phyloP scores from a whole-genome alignment of 2,329 filamentous ascomycete species.

The Colletotrichum gigasporum region DNA sequence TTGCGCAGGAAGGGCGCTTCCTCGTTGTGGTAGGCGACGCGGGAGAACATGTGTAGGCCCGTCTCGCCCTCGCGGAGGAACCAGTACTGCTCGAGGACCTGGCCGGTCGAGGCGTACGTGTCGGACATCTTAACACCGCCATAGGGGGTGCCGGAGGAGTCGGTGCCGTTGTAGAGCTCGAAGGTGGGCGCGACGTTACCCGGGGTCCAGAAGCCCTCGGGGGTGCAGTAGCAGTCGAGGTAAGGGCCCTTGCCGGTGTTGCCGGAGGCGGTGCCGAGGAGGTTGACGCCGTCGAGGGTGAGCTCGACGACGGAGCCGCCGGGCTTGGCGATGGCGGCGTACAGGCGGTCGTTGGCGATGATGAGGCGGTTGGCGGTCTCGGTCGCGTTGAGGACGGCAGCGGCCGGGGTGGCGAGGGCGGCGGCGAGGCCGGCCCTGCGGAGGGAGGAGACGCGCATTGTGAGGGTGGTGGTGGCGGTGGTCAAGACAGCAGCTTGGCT shows the following conservation, averaged over 20 bases:
- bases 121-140: conserved; percentile 66
- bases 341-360: conserved; percentile 49
- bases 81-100: conserved; percentile 69
- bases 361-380: conserved; percentile 44
- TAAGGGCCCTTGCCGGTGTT: conserved; percentile 61
- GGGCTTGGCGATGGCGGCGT: conserved; percentile 47
- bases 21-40: conserved; percentile 64
- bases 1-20: conserved; percentile 62
- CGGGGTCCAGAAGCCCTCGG: conserved; percentile 64
- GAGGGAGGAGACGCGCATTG: conserved; percentile 15
- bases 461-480: not conserved
- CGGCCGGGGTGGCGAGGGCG: conserved; percentile 20
- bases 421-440: conserved; percentile 8
- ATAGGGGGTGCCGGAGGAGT: conserved; percentile 58
- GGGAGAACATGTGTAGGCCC: conserved; percentile 66
- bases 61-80: conserved; percentile 69
- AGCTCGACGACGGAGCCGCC: conserved; percentile 47
- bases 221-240: conserved; percentile 69
- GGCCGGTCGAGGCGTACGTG: conserved; percentile 63
- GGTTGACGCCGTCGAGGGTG: conserved; percentile 48
- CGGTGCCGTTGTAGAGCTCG: conserved; percentile 59
- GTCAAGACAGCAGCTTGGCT: too few relatives aligned
- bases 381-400: conserved; percentile 43
- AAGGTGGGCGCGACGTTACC: conserved; percentile 58
- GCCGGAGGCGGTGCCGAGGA: conserved; percentile 56